Base-by-base conservation (phyloP, 164 flowering plant genomes). In the Buxus sempervirens region DNA sequence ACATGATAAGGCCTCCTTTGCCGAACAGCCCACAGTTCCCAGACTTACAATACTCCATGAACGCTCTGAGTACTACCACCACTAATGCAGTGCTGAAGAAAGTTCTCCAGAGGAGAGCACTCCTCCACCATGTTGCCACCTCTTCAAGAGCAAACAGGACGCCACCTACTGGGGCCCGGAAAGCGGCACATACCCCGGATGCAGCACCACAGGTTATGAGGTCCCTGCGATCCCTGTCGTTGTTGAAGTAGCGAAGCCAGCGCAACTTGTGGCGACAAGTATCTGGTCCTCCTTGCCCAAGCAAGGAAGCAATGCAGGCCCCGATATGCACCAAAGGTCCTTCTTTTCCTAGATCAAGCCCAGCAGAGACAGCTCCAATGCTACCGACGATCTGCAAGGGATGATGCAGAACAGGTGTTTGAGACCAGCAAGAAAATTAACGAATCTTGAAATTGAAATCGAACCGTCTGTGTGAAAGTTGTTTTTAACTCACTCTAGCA, bases 41-140 rank as follows among this genome's bases (percentile, higher is more conserved):
- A 19, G 68, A 57, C 23, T 28, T 19, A 60, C 82, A 79, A 54
- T 24, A 79, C 27, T 67, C 62, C 9, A 76, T 73, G 54, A 76
- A 71, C 51, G 62, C 76, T 69, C 77, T 73, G 55, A 79, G 58
- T 27, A 79, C 77, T 25, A 79, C 82, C 41, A 79, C 77, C 25
- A 79, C 82, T 2, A 76, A 65, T 8, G 82, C 82, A 32, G 82
- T 79, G 22, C 75, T 79, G 69, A 79, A 79, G 61, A 79, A 75
- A 23, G 78, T 75, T 55, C 81, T 72, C 81, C 81, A 78, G 5
- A 78, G 76, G 20, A 78, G 81, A 61, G 82, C 77, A 65, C 80
- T 79, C 60, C 82, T 54, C 82, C 80, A 79, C 81, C 81, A 78
- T 22, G 81, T 75, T 48, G 81, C 81, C 14, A 78, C 81, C 58